Evolutionary conservation across 2,329 filamentous ascomycete species (phyloP), one percentile per base, ranked within the genome.

Genomic region (Aspergillus sp.): DNA sequence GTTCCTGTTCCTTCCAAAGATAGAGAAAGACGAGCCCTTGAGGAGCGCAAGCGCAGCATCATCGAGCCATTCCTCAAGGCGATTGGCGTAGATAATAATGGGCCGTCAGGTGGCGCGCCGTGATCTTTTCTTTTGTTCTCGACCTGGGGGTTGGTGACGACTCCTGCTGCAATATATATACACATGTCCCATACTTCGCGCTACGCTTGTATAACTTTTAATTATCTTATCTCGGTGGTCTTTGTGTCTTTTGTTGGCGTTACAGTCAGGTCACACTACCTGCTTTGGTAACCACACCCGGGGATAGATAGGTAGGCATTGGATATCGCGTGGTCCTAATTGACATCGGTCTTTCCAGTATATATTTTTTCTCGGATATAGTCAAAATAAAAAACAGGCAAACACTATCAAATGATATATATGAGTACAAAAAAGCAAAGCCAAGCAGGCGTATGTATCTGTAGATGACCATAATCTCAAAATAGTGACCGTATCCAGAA

Each of bases 21-120:
- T 6, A 86, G 85, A 75, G 89, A 91, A 62, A 85, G 79, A 66
- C 88, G 82, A 62, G 77, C 79, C 0, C 76, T 82, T 15, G 87
- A 89, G 65, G 90, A 90, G 60, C 85, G 85, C 72, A 90, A 88
- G 79, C 82, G 83, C 59, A 83, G 83, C 9, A 77, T 93, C 13
- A 73, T 96, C 31, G 90, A 93, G 72, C 79, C 92, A 30, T 96
- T 96, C 66, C 71, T 92, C 61, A 80, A 77, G 51, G 74, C 74
- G 54, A 71, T 74, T 54, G 72, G 69, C 2, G 74, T 75, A 7
- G 74, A 77, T 67, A 71, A 71, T 61, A 62, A 66, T 19, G 74
- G 73, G 2, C 71, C 74, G n/a, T 76, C 72, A 6, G 72, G 74
- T 15, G 71, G 73, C 38, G 63, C 63, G 52, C 38, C 55, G 23